Evolutionary conservation across 192 early-diverging fungal species (phyloP), one percentile per base, ranked within the genome.

Genomic region (Backusella liffmaniae): DNA sequence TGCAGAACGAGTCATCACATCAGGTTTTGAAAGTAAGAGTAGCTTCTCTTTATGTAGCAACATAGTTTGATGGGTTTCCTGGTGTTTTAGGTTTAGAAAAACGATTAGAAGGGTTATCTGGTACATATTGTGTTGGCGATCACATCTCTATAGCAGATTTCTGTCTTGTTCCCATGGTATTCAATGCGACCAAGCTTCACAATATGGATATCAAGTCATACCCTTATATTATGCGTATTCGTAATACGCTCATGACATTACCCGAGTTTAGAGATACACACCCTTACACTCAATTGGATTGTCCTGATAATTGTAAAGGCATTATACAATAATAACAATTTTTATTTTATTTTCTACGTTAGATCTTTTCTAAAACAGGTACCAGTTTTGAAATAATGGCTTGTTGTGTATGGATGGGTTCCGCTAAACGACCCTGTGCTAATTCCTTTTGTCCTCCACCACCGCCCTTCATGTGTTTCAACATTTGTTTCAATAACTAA

Each of bases 141-240:
- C 69, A 88, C 30, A 86, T 98, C 56, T 94, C 95, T 1, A 76
- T 96, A 71, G 96, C 96, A 0, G 96, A 98, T 82, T 80, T 92
- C 56, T 90, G 84, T 73, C 82, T 98, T 29, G 85, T 94, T 8
- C 95, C 95, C 3, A 94, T 95, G 84, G 86, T 90, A n/a, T 91
- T 85, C 77, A 96, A 96, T 78, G 96, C 92, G 2, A 21, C 32
- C 66, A 91, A 91, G 21, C 35, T 35, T 23, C 89, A 78, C 44
- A 77, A 86, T 16, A 92, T 97, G 4, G 92, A 96, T 77, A 81
- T 97, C 83, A 77, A 59, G 5, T 70, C 79, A 62, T 94, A 88
- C 78, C 96, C 96, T 5, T 84, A 77, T 21, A 93, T 96, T 62
- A 73, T 71, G 13, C 84, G 86, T 23, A 87, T 98, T 53, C 77